Base-by-base conservation (phyloP, 345 rosid genomes). In the Camelina sativa region DNA sequence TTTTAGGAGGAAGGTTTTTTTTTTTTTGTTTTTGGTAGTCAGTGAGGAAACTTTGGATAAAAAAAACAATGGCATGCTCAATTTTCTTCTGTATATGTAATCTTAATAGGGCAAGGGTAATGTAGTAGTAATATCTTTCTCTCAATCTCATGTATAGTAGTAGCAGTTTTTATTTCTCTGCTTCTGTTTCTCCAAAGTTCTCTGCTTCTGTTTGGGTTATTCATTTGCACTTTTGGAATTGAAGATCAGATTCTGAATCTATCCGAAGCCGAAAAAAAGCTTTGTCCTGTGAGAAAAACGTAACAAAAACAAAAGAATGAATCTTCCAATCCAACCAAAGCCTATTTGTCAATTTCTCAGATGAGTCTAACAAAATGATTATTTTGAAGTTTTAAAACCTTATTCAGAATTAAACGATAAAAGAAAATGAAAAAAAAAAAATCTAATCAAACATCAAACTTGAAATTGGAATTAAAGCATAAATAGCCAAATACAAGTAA, bases 41-140 rank as follows among this genome's bases (percentile, higher is more conserved):
- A 76, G 72, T 63, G 62, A 76, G 71, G 71, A 70, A 54, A 70
- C 67, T 70, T 70, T 50, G 75, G 71, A 63, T 56, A 15, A 61
- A 25, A 25, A 25, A 25, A 38, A 70, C 75, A 62, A 35, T 69
- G 70, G 54, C 17, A 56, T 65, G 46, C 67, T 64, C 72, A 71
- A 30, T 65, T 70, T 69, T 40, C 71, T 55, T 76, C 16, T 76
- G 80, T 76, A 76, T 70, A 76, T 76, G 61, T 57, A 46, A 25
- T 75, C 23, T 30, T 64, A 55, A 56, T 70, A 64, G 71, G 75
- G 44, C 61, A 44, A 62, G 66, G 53, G 60, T 77, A 17, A 56
- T 63, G 72, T 46, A 25, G 62, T 72, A 63, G 56, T 75, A 52
- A 34, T 51, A 44, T 63, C 65, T 70, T 70, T 25, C 5, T 76